Evolutionary conservation across 208 protist species (phyloP).

Genomic region (Acanthamoeba quina): DNA sequence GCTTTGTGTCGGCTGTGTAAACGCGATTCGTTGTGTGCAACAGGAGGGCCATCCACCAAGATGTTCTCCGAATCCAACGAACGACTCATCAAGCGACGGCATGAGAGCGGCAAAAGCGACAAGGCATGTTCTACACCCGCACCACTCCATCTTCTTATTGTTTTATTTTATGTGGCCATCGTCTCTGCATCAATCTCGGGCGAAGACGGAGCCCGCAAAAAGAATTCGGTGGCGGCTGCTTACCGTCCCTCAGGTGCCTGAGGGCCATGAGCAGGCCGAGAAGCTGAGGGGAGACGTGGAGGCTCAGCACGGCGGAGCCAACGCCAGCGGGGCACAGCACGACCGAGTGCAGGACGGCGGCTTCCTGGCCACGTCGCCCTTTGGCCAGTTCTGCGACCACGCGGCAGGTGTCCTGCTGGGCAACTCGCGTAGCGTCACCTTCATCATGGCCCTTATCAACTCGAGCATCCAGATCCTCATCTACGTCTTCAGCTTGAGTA

Average conservation of each 20-base stretch:
- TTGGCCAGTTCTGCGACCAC: conserved; percentile 19
- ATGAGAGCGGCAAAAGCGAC: conserved; percentile 27
- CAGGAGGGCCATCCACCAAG: not conserved
- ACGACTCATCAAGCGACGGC: conserved; percentile 41
- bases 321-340: not conserved
- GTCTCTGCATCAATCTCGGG: too few species aligned
- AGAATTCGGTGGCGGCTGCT: not conserved
- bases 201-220: not conserved
- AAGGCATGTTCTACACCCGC: not conserved
- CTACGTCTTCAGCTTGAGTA: conserved; percentile 43
- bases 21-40: not conserved
- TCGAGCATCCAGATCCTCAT: conserved; percentile 31
- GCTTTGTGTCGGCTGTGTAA: not conserved
- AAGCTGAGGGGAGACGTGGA: not conserved
- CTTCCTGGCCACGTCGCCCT: not conserved
- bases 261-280: not conserved
- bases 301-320: not conserved
- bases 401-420: conserved; percentile 4
- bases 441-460: conserved; percentile 53
- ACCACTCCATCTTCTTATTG: not conserved
- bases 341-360: not conserved
- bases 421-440: conserved; percentile 44
- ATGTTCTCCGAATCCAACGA: conserved; percentile 55
- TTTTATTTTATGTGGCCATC: not conserved
- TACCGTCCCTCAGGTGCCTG: not conserved